These are phyloP conservation scores for Rhazya stricta DNA, from an alignment of 257 asterid genomes.

Conservation along the genomic window DNA sequence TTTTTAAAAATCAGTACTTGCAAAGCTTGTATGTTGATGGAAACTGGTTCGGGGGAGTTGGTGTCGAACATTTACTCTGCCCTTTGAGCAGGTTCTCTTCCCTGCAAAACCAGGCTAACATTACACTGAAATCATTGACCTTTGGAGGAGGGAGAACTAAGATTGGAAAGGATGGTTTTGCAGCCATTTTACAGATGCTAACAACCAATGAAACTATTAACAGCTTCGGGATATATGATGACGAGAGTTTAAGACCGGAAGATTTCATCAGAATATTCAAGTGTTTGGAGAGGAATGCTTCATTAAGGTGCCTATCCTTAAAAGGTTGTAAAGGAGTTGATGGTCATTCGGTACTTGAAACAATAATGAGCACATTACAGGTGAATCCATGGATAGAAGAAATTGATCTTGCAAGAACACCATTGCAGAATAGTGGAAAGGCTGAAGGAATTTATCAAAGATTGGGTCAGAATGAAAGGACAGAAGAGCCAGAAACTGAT, in stretches of 20 bases:
- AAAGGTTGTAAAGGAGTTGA: constrained; percentile 78
- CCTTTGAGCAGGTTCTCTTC: constrained; percentile 75
- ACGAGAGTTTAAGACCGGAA: constrained; percentile 48
- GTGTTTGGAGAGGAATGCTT: constrained; percentile 62
- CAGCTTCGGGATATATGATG: constrained; percentile 56
- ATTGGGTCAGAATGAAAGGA: constrained; percentile 48
- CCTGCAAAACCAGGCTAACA: constrained; percentile 70
- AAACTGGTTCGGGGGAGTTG: constrained; percentile 58
- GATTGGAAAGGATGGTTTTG: constrained; percentile 63
- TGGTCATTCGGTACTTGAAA: constrained; percentile 55
- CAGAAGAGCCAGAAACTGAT: constrained; percentile 61
- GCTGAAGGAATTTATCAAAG: constrained; percentile 52
- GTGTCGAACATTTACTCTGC: constrained; percentile 75
- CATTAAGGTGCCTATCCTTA: constrained; percentile 49
- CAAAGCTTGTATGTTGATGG: constrained; percentile 57
- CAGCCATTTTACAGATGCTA: constrained; percentile 60
- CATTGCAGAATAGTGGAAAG: constrained; percentile 57
- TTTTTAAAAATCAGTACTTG: constrained; percentile 60
- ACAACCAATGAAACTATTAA: constrained; percentile 52
- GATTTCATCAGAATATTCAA: constrained; percentile 50
- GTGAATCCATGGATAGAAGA: constrained; percentile 91
- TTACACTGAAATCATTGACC: constrained; percentile 44
- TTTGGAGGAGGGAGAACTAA: constrained; percentile 66
- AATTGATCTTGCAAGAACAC: constrained; percentile 57
- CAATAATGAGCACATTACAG: constrained; percentile 54